Percentiles rank a stretch among this genome's conserved stretches.
Evolutionary conservation across 805 yeast genomes (phyloP).

Genomic region (Starmerella vitae): DNA sequence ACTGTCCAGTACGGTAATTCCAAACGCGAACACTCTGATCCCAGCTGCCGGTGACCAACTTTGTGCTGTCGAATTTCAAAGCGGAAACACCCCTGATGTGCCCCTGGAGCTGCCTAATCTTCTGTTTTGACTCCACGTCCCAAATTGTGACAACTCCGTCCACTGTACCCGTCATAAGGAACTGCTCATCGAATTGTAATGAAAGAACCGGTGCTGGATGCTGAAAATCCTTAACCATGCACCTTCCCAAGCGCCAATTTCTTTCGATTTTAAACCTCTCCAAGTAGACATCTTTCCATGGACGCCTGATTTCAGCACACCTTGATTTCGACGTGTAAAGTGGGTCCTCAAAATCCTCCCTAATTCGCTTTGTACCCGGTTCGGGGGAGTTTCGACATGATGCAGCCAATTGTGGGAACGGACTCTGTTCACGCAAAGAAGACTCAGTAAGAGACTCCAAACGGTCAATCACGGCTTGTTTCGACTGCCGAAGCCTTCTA

Average conservation of each 20-base stretch:
- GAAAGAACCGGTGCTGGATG: conserved; percentile 42
- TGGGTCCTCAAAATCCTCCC: background rate
- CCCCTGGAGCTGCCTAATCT: conserved; percentile 68
- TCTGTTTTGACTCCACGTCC: conserved; percentile 70
- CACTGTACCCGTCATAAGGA: conserved; percentile 80
- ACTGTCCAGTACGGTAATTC: conserved; percentile 90
- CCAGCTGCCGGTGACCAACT: conserved; percentile 81
- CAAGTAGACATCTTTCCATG: conserved; percentile 91
- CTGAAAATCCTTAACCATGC: conserved; percentile 56
- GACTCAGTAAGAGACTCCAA: conserved; percentile 13
- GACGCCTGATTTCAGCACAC: conserved; percentile 36
- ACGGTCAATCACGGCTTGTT: conserved; percentile 24
- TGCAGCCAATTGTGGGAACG: background rate
- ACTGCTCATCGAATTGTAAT: conserved; percentile 66
- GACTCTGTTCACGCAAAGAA: background rate
- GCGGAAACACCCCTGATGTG: conserved; percentile 80
- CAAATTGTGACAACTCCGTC: conserved; percentile 87
- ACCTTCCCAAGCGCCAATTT: conserved; percentile 84
- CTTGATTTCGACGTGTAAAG: background rate
- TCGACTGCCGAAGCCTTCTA: conserved; percentile 32
- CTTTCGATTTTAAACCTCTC: conserved; percentile 85
- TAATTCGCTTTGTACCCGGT: background rate
- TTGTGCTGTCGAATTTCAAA: conserved; percentile 73
- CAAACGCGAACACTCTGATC: conserved; percentile 89
- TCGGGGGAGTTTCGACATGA: background rate